Percentiles rank a stretch among this genome's conserved stretches.
These are phyloP conservation scores for Aspergillus vadensis DNA, from an alignment of 2,329 filamentous ascomycete species.

Conservation along the genomic window DNA sequence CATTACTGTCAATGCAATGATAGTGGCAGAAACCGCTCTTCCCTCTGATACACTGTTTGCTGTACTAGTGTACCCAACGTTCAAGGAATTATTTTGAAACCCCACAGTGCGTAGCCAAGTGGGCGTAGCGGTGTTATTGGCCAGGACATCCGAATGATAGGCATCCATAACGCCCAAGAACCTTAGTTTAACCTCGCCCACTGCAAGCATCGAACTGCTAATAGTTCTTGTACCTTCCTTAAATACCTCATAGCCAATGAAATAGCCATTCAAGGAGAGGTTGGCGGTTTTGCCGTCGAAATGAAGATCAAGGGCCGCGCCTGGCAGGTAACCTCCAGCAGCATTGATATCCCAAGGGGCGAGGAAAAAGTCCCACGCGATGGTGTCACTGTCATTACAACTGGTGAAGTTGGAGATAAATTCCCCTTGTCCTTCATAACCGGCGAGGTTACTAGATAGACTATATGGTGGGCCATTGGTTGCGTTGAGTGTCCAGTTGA, in stretches of 20 bases:
- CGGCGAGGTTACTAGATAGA: not conserved
- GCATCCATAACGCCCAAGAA: constrained; percentile 15
- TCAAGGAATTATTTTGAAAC: constrained; percentile 21
- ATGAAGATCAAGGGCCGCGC: not conserved
- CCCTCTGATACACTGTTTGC: not conserved
- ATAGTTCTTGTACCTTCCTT: not conserved
- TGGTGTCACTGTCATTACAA: not conserved
- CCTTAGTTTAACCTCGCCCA: constrained; percentile 9
- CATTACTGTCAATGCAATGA: too few relatives aligned
- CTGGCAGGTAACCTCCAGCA: not conserved
- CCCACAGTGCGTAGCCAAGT: constrained; percentile 20
- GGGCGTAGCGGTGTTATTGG: constrained; percentile 9
- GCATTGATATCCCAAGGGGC: not conserved
- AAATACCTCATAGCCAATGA: not conserved
- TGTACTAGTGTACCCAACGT: constrained; percentile 10
- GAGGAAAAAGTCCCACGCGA: not conserved
- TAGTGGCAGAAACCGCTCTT: too few relatives aligned
- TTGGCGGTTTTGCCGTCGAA: constrained; percentile 8
- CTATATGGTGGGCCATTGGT: not conserved
- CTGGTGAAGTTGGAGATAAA: not conserved
- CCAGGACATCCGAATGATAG: constrained; percentile 22
- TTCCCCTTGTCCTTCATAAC: not conserved
- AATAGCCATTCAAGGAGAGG: not conserved
- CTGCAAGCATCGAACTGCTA: not conserved
- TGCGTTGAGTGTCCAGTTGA: not conserved